These are phyloP conservation scores for Agroathelia rolfsii DNA, from an alignment of 1,284 basidiomycete species.

Conservation along the genomic window DNA sequence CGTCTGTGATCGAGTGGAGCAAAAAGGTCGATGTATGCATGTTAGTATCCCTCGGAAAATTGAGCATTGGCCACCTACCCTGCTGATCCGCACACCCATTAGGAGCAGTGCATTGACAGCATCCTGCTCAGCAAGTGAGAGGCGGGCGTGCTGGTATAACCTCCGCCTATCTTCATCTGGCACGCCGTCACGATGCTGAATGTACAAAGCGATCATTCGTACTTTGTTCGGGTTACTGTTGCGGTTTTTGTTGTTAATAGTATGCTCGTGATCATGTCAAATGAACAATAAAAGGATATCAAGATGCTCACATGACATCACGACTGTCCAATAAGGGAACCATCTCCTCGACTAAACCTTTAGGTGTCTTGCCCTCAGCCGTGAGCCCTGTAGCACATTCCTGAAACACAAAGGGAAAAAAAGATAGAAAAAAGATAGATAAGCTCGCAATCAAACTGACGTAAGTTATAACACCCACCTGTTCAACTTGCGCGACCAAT, in stretches of 20 bases:
- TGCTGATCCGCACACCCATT: constrained; percentile 78
- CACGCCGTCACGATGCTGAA: constrained; percentile 92
- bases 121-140: constrained; percentile 87
- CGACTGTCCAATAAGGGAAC: constrained; percentile 88
- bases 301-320: constrained; percentile 59
- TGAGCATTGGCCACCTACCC: constrained; percentile 40
- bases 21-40: neutral
- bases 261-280: too few species aligned
- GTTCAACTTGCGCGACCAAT: constrained; percentile 86
- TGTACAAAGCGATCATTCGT: constrained; percentile 93
- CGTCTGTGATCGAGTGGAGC: too few species aligned
- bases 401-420: constrained; percentile 26
- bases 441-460: constrained; percentile 1
- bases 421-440: constrained; percentile 3
- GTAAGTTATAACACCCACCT: constrained; percentile 39
- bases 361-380: constrained; percentile 83
- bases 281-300: too few species aligned
- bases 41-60: neutral
- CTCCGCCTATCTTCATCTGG: constrained; percentile 94
- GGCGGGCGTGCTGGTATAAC: constrained; percentile 92
- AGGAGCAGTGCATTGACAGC: constrained; percentile 83
- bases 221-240: constrained; percentile 85
- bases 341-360: constrained; percentile 96
- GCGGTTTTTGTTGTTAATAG: too few species aligned
- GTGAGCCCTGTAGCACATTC: constrained; percentile 88